Percentiles rank a stretch among this genome's conserved stretches.
Evolutionary conservation across 768 basidiomycete species (phyloP).

Genomic region (Megacollybia marginata): DNA sequence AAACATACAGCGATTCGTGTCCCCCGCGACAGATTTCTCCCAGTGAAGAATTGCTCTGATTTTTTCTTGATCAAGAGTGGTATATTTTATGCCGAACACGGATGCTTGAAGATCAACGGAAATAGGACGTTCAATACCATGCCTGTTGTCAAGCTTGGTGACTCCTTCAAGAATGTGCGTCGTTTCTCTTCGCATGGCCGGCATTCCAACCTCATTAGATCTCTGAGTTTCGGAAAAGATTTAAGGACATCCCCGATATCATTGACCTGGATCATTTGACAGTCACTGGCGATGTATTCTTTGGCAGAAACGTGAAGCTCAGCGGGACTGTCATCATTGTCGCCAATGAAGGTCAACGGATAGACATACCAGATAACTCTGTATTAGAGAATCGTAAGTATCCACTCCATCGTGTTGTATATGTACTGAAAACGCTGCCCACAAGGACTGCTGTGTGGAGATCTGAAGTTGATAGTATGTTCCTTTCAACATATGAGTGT

Average conservation of each 20-base stretch:
- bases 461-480: conserved; percentile 65
- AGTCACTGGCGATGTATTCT: conserved; percentile 84
- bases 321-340: conserved; percentile 85
- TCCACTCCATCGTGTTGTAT: neutral
- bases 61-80: conserved; percentile 87
- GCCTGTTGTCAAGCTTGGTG: conserved; percentile 92
- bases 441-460: conserved; percentile 64
- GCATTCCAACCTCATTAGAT: conserved; percentile 33
- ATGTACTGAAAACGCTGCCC: conserved; percentile 29
- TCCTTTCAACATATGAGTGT: no score
- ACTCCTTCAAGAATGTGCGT: conserved; percentile 89
- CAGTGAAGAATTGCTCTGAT: conserved; percentile 84
- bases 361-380: conserved; percentile 63
- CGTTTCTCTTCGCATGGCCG: neutral
- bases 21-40: conserved; percentile 89
- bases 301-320: conserved; percentile 78
- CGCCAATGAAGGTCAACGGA: conserved; percentile 75
- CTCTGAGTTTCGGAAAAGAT: conserved; percentile 85
- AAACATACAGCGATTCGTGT: conserved; percentile 93
- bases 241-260: conserved; percentile 89
- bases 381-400: conserved; percentile 20
- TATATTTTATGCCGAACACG: conserved; percentile 85
- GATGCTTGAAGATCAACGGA: conserved; percentile 77
- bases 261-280: conserved; percentile 92
- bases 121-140: conserved; percentile 76